Evolutionary conservation across 2,329 filamentous ascomycete genomes (phyloP).

Genomic region (Huntiella bhutanensis): DNA sequence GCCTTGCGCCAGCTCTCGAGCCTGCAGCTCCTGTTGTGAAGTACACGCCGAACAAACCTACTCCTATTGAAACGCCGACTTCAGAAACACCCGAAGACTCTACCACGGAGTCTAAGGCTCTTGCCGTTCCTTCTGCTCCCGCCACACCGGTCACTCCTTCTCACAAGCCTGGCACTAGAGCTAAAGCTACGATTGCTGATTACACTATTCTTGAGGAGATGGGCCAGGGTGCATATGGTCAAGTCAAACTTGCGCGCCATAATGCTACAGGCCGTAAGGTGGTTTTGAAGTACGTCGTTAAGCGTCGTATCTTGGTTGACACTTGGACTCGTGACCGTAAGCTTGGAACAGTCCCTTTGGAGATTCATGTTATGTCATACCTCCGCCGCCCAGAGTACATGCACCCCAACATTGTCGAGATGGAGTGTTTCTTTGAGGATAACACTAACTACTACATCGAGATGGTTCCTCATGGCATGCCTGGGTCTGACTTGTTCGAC

Average conservation of each 20-base stretch:
- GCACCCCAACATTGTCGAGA: constrained; percentile 53
- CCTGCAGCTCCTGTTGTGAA: neutral
- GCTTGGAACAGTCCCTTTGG: constrained; percentile 82
- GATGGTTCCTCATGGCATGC: constrained; percentile 85
- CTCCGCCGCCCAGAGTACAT: constrained; percentile 53
- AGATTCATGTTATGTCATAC: constrained; percentile 94
- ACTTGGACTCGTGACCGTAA: constrained; percentile 93
- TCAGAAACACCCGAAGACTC: neutral
- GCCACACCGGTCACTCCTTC: constrained; percentile 17
- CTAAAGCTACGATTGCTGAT: constrained; percentile 48
- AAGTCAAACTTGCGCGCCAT: constrained; percentile 85
- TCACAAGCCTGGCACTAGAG: constrained; percentile 40
- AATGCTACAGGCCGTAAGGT: constrained; percentile 67
- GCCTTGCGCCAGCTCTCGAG: neutral
- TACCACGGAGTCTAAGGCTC: neutral
- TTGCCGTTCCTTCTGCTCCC: neutral
- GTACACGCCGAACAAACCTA: neutral
- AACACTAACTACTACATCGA: constrained; percentile 95
- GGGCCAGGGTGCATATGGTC: constrained; percentile 93
- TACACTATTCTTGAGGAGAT: constrained; percentile 93
- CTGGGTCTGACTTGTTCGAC: constrained; percentile 96
- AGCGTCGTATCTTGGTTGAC: constrained; percentile 87
- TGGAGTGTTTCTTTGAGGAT: constrained; percentile 59
- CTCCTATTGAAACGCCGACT: neutral
- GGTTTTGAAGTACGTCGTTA: constrained; percentile 95